phyloP scores from a whole-genome alignment of 176 grass and related monocot genomes.

The sorghum (Sorghum bicolor) region DNA sequence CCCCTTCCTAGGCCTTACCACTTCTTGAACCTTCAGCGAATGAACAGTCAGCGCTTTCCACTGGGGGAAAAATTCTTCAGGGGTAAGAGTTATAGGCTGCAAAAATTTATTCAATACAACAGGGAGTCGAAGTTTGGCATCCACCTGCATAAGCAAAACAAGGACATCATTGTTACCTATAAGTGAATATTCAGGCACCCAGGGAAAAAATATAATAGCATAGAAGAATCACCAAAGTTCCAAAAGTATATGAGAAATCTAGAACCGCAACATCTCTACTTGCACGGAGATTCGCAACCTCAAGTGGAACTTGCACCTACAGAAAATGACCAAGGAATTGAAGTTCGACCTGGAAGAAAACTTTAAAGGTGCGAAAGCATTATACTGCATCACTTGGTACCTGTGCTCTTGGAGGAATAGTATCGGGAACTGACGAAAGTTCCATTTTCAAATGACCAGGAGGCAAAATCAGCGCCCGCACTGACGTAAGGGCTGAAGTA shows the following conservation, averaged over 20 bases:
- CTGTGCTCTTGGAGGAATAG: slow-evolving; percentile 97
- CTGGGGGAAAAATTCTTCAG: slow-evolving; percentile 94
- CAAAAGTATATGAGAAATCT: slow-evolving; percentile 97
- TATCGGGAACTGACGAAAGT: slow-evolving; percentile 79
- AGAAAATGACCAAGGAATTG: slow-evolving; percentile 18
- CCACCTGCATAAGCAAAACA: slow-evolving; percentile 61
- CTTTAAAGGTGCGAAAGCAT: not conserved
- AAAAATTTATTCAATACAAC: slow-evolving; percentile 89
- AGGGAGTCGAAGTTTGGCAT: slow-evolving; percentile 77
- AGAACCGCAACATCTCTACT: slow-evolving; percentile 98
- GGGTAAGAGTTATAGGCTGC: slow-evolving; percentile 71
- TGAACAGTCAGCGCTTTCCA: slow-evolving; percentile 90
- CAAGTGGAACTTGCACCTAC: slow-evolving; percentile 96
- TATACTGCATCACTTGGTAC: slow-evolving; percentile 36
- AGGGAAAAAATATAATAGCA: not conserved
- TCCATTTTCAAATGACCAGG: slow-evolving; percentile 85
- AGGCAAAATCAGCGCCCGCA: slow-evolving; percentile 71
- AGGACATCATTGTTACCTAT: not conserved
- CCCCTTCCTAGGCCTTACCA: slow-evolving; percentile 48
- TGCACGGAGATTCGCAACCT: slow-evolving; percentile 79
- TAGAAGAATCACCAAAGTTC: slow-evolving; percentile 53
- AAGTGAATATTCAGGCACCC: not conserved
- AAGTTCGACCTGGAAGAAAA: not conserved
- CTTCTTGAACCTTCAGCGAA: slow-evolving; percentile 94
- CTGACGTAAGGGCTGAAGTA: slow-evolving; percentile 68